A percentile compares a stretch with the other conserved stretches of the same genome.
These are phyloP conservation scores for Colletotrichum sublineola DNA, from an alignment of 2,329 filamentous ascomycete species.

Conservation along the genomic window DNA sequence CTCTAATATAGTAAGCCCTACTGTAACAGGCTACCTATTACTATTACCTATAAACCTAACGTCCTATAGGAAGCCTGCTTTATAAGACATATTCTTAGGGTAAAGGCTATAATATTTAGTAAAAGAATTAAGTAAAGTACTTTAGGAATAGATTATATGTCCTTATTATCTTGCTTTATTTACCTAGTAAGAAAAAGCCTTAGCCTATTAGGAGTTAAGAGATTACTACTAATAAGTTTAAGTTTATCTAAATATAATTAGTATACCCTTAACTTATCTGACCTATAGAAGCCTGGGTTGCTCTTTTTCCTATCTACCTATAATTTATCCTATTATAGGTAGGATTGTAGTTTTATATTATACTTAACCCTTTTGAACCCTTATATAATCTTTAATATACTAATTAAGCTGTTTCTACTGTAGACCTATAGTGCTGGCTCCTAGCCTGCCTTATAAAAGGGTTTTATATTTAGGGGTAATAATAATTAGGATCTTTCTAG, in stretches of 20 bases:
- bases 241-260: neutral
- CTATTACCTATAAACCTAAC: constrained; percentile 2
- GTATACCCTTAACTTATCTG: too few relatives aligned
- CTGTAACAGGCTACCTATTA: neutral
- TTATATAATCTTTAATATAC: too few relatives aligned
- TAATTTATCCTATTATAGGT: neutral
- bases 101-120: neutral
- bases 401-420: too few relatives aligned
- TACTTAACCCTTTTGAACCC: too few relatives aligned
- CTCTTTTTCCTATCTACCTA: neutral
- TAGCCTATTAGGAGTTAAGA: neutral
- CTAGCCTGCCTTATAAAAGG: too few relatives aligned
- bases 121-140: constrained; percentile 11
- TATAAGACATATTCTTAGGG: neutral
- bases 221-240: neutral
- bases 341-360: neutral
- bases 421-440: too few relatives aligned
- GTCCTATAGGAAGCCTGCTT: constrained; percentile 16
- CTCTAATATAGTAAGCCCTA: neutral
- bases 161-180: neutral
- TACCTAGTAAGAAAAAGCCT: neutral
- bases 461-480: too few relatives aligned
- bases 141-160: constrained; percentile 21
- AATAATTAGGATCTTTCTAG: too few relatives aligned
- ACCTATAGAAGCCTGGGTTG: too few relatives aligned